These are phyloP conservation scores for Eucalyptus curtisii DNA, from an alignment of 345 rosid genomes.

Conservation along the genomic window DNA sequence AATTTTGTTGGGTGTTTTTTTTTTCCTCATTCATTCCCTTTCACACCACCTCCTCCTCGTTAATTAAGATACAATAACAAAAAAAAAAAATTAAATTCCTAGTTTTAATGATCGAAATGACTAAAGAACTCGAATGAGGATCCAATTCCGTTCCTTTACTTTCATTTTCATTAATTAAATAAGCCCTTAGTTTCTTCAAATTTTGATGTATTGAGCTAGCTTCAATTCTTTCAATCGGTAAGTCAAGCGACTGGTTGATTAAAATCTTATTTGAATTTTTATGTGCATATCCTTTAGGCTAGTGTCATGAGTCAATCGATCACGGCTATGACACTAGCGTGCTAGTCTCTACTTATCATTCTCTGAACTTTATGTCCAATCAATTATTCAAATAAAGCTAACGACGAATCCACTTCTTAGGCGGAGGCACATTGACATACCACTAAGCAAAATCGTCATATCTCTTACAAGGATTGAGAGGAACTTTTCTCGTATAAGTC, in stretches of 20 bases:
- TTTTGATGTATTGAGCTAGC: not conserved
- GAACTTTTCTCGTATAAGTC: not conserved
- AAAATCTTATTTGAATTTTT: not conserved
- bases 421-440: not conserved
- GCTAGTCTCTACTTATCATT: not conserved
- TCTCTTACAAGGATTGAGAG: not conserved
- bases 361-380: not conserved
- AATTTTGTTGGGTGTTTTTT: not conserved
- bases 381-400: not conserved
- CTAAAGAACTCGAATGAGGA: not conserved
- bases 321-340: not conserved
- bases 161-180: not conserved
- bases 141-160: not conserved
- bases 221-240: not conserved
- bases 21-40: not conserved
- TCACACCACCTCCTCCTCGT: not conserved
- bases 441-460: not conserved
- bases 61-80: not conserved
- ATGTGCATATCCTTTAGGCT: not conserved
- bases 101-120: not conserved
- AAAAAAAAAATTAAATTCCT: not conserved
- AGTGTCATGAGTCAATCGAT: not conserved
- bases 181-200: not conserved
- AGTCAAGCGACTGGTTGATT: not conserved
- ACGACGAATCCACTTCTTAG: not conserved